Base-by-base conservation (phyloP, 495 filamentous ascomycete genomes). In the Penicillium fimorum region DNA sequence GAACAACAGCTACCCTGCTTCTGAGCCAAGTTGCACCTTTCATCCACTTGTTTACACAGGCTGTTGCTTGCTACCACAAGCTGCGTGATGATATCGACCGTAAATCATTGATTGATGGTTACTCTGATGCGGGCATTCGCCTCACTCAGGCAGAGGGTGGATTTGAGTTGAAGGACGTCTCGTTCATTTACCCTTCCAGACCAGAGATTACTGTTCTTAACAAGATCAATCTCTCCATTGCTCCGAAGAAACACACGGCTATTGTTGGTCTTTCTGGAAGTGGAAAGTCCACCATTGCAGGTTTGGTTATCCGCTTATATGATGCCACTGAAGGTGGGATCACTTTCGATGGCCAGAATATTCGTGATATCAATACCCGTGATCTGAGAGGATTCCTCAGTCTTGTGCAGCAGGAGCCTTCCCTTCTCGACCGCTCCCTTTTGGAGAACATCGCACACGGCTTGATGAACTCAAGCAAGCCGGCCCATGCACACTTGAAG, bases 381-480 rank as follows among this genome's bases (percentile, higher is more conserved):
- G 76, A 79, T 30, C 67, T 88, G 50, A 69, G 87, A 45, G 75
- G 78, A 33, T 77, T 77, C 52, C 70, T 89, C 35, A 79, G 80
- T 48, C 68, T 89, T 0, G 88, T 90, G 8, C 80, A 87, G 56
- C 86, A 91, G 63, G 85, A 89, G 32, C 82, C 87, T 0, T 76
- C 81, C 22, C 76, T 90, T 1, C 77, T 90, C 25, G 75, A 83
- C 37, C 78, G 84, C 3, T 87, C 87, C 0, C 76, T 91, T 11
- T 65, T 88, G 50, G 84, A 89, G 50, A 90, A 90, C 56, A 86
- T 91, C 44, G 79, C 79, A 25, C 78, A 85, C 38, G 87, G 86
- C 4, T 70, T 90, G 24, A 67, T 87, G 33, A 84, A 82, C 60
- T 84, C 83, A 0, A 73, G 75, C 35, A 74, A 76, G 25, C 70